Percentiles rank a stretch among this genome's conserved stretches.
These are phyloP conservation scores for Evernia prunastri DNA, from an alignment of 495 filamentous ascomycete genomes.

Conservation along the genomic window DNA sequence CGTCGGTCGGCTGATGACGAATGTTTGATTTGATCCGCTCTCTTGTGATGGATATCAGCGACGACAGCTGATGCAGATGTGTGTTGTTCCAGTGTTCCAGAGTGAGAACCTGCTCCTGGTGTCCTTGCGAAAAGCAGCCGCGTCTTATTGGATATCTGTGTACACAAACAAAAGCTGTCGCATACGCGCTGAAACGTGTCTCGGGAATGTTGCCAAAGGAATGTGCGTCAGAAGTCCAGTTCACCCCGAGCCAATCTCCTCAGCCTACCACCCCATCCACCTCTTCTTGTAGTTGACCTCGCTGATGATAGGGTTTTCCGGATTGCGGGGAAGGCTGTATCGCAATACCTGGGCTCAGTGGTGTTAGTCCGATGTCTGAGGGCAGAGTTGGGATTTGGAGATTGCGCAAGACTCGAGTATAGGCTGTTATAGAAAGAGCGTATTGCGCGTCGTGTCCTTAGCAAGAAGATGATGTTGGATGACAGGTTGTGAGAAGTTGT, in stretches of 20 bases:
- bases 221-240: constrained; percentile 11
- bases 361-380: background rate
- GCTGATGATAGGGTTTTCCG: background rate
- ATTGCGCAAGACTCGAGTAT: background rate
- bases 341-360: background rate
- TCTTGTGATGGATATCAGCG: background rate
- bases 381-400: too few species aligned
- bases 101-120: background rate
- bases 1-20: background rate
- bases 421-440: background rate
- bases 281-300: background rate
- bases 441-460: background rate
- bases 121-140: background rate
- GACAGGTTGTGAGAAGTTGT: background rate
- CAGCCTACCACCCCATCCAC: constrained; percentile 15
- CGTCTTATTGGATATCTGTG: constrained; percentile 8
- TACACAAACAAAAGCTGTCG: constrained; percentile 3
- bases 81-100: background rate
- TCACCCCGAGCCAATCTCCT: constrained; percentile 3
- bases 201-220: constrained; percentile 11
- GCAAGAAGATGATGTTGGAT: background rate
- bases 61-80: background rate
- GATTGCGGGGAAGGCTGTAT: background rate
- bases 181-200: constrained; percentile 15
- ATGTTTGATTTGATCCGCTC: background rate